Percentiles rank a stretch among this genome's conserved stretches.
phyloP scores from a whole-genome alignment of 73 alveolate species.

The Durusdinium trenchii region DNA sequence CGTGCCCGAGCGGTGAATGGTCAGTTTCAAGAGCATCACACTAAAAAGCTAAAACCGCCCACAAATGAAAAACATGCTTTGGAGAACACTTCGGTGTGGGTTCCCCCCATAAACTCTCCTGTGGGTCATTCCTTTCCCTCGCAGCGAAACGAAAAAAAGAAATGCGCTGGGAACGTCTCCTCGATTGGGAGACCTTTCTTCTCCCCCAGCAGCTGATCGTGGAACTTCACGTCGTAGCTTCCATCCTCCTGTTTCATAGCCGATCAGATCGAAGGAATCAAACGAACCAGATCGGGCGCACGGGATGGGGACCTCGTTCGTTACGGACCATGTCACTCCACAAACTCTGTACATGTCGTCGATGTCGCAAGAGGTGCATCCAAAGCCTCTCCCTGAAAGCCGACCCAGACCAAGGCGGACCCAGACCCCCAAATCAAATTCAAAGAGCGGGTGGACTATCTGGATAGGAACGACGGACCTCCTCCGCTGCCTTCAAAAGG shows the following conservation, averaged over 20 bases:
- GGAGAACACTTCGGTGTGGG: too few relatives aligned
- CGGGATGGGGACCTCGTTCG: too few relatives aligned
- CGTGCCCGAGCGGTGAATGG: too few relatives aligned
- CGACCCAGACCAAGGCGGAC: neutral
- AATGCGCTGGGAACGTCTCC: neutral
- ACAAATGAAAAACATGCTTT: too few relatives aligned
- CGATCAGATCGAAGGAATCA: neutral
- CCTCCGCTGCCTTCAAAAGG: neutral
- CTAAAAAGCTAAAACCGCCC: too few relatives aligned
- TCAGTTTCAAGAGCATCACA: too few relatives aligned
- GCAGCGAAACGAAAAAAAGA: neutral
- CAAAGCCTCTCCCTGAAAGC: neutral
- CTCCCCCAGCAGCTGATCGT: constrained; percentile 82
- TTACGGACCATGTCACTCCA: too few relatives aligned
- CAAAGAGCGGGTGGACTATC: too few relatives aligned
- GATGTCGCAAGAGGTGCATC: too few relatives aligned
- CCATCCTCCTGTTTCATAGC: constrained; percentile 79
- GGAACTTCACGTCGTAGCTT: constrained; percentile 77
- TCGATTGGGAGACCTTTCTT: constrained; percentile 81
- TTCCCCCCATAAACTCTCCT: too few relatives aligned
- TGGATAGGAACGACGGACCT: neutral
- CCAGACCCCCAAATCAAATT: neutral
- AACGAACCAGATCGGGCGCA: neutral
- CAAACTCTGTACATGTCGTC: too few relatives aligned
- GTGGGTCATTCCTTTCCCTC: too few relatives aligned